These are phyloP conservation scores for Capronia coronata DNA, from an alignment of 2,329 filamentous ascomycete genomes.

Conservation along the genomic window DNA sequence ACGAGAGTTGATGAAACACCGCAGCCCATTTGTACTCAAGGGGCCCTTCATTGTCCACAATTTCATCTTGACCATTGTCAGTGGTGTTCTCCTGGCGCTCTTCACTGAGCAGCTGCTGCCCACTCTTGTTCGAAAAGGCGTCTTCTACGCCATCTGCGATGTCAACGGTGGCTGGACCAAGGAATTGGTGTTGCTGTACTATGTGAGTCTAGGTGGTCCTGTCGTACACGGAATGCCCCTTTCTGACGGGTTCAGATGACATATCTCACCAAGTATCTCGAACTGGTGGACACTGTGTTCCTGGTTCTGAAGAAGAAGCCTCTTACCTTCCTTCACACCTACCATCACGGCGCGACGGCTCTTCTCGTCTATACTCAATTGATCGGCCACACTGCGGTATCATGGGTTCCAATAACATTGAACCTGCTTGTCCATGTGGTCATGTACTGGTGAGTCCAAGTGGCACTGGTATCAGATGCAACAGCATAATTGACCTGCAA, in stretches of 20 bases:
- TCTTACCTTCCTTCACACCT: slow-evolving; percentile 96
- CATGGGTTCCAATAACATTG: slow-evolving; percentile 87
- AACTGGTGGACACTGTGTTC: slow-evolving; percentile 92
- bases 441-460: slow-evolving; percentile 84
- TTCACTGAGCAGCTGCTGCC: slow-evolving; percentile 89
- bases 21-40: slow-evolving; percentile 79
- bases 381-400: slow-evolving; percentile 84
- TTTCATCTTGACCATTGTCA: slow-evolving; percentile 84
- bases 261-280: slow-evolving; percentile 96
- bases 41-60: slow-evolving; percentile 92
- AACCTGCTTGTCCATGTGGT: slow-evolving; percentile 94
- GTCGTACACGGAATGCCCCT: background rate
- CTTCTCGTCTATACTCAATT: slow-evolving; percentile 97
- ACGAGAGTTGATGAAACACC: slow-evolving; percentile 82
- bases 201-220: slow-evolving; percentile 57
- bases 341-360: slow-evolving; percentile 95
- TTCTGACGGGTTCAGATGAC: slow-evolving; percentile 60
- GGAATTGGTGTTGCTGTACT: slow-evolving; percentile 89
- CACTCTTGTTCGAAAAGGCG: slow-evolving; percentile 68
- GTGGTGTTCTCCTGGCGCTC: slow-evolving; percentile 68
- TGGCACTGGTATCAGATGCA: background rate
- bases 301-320: slow-evolving; percentile 99
- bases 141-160: slow-evolving; percentile 81
- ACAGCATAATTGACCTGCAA: background rate
- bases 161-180: slow-evolving; percentile 83